Percentiles rank a stretch among this genome's conserved stretches.
Conservation (phyloP, 1,284 basidiomycete genomes). For the Cutaneotrichosporon sp. region DNA sequence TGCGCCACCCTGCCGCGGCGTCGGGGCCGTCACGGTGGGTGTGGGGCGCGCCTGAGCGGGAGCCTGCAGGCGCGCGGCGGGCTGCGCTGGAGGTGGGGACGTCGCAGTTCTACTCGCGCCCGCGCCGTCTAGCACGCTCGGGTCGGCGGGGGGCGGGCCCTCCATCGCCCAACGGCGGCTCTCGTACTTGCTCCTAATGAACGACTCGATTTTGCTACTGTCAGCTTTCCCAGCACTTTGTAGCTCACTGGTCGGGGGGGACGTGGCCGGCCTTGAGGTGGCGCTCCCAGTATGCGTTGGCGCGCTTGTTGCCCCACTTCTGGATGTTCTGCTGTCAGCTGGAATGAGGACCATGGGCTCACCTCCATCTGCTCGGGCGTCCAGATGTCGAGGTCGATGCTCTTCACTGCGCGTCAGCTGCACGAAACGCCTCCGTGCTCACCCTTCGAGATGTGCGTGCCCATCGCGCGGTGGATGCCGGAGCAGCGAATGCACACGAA, state of each 20-base stretch:
- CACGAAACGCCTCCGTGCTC: constrained; percentile 13
- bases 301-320: constrained; percentile 91
- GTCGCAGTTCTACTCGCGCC: constrained; percentile 17
- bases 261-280: constrained; percentile 90
- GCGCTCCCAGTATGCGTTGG: constrained; percentile 96
- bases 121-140: constrained; percentile 70
- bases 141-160: constrained; percentile 78
- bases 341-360: constrained; percentile 38
- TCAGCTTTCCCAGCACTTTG: neutral
- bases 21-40: neutral
- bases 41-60: constrained; percentile 12
- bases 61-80: constrained; percentile 2
- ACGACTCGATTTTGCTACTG: constrained; percentile 92
- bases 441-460: constrained; percentile 89
- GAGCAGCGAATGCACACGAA: constrained; percentile 97
- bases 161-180: constrained; percentile 88
- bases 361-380: constrained; percentile 97
- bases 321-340: constrained; percentile 62
- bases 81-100: neutral
- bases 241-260: constrained; percentile 88
- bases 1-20: constrained; percentile 19
- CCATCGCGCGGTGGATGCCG: constrained; percentile 97
- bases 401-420: constrained; percentile 67
- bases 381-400: constrained; percentile 97
- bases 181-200: constrained; percentile 97